Base-by-base conservation (phyloP, 1,284 basidiomycete genomes). In the Sanghuangporus baumii region DNA sequence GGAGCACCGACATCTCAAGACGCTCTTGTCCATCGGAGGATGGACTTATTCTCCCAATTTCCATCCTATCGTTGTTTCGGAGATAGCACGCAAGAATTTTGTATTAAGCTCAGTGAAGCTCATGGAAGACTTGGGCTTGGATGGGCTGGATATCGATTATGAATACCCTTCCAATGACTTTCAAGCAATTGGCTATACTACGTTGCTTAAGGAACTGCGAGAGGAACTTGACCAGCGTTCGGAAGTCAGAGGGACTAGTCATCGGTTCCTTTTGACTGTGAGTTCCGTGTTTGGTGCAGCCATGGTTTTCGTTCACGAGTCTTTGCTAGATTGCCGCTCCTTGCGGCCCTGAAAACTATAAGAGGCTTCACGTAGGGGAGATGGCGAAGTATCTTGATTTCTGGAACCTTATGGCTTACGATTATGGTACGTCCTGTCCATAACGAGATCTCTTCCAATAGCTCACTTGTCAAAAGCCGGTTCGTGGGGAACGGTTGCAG, bases 391-490 rank as follows among this genome's bases (percentile, higher is more conserved):
- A 79, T 65, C 86, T 99, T 31, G 92, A 95, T 69, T 95, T 97
- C 72, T 98, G 95, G 96, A 98, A 98, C 73, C 77, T 99, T 73
- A 99, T 99, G 97, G 87, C 93, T 1, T 91, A 92, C 66, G 89
- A 92, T 71, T 92, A 88, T 69, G 82, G 89, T 89, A 65, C 66
- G 86, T 74, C 40, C 26, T 34, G 40, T 46, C 38, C n/a, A 31
- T 48, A 38, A 20, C 7, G 36, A 37, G 31, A n/a, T 4, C 18
- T 9, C 16, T 54, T n/a, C 23, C 34, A 37, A n/a, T 51, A 37
- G 55, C 43, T 67, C 36, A 66, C 63, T 40, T 34, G 11, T 46
- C 60, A 26, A n/a, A 64, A 90, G 88, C 89, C 65, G 91, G 91
- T n/a, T 90, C 89, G 37, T 93, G 91, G 91, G 91, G 92, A 65